These are phyloP conservation scores for Lactarius akahatsu DNA, from an alignment of 768 basidiomycete genomes.

Conservation along the genomic window DNA sequence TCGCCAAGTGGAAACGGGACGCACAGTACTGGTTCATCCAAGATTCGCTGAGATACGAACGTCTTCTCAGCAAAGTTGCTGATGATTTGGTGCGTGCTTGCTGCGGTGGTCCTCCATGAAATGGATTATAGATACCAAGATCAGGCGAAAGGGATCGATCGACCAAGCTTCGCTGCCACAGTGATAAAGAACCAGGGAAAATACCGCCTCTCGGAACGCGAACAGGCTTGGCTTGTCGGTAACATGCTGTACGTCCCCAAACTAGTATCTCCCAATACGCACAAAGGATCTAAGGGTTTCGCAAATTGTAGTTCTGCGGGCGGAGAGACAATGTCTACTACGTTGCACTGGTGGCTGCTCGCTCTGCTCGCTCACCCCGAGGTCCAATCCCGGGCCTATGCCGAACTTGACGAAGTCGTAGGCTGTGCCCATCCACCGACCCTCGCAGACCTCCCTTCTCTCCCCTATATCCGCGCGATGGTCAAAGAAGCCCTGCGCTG, in stretches of 20 bases:
- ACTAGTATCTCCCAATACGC: too few relatives aligned
- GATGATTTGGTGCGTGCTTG: neutral
- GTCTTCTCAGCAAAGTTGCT: neutral
- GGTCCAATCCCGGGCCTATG: neutral
- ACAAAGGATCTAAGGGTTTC: neutral
- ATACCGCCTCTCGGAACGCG: constrained; percentile 9
- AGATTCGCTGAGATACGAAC: neutral
- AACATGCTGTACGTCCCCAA: constrained; percentile 22
- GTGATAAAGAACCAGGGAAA: constrained; percentile 8
- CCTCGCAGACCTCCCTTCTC: neutral
- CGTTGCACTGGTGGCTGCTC: neutral
- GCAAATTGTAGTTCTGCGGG: neutral
- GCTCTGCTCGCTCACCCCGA: neutral
- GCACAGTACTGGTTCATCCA: neutral
- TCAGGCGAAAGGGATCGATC: neutral
- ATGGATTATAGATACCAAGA: too few relatives aligned
- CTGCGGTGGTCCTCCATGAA: neutral
- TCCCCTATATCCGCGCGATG: neutral
- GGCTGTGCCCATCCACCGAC: neutral
- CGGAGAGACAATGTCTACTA: neutral
- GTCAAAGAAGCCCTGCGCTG: neutral
- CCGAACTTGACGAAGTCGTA: neutral
- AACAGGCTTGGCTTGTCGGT: constrained; percentile 23
- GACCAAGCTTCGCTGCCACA: constrained; percentile 3
- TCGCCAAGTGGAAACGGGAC: neutral